Evolutionary conservation across 2,329 filamentous ascomycete species (phyloP), one percentile per base, ranked within the genome.

Genomic region (Claviceps maximensis): DNA sequence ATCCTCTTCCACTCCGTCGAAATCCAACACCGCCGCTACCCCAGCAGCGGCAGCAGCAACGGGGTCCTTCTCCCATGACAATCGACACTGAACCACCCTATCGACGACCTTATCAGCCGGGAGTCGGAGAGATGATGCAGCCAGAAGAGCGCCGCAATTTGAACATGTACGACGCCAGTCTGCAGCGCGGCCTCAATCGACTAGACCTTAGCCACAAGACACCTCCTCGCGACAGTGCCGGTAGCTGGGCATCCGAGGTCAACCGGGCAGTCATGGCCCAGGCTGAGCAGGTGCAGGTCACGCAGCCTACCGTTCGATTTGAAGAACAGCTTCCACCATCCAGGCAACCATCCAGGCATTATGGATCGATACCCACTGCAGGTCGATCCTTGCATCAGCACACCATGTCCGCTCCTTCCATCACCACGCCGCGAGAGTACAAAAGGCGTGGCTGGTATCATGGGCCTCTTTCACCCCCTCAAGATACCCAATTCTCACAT

Each of bases 401-500:
- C 54, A 80, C 79, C 17, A 74, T 80, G 69, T 83, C 79, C 4
- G 79, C 79, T 1, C 79, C 80, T 0, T 71, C 74, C 0, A 69
- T 77, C 36, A 70, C 75, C 10, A 80, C 78, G 0, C 73, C 78
- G 3, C 75, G 80, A 9, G 81, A 80, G 57, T 71, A 71, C 31
- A 87, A 86, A 62, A 77, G 86, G 2, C 82, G 84, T 55, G 86
- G 77, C 1, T 89, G 85, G 84, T 88, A 88, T 60, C 80, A 87
- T 42, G 75, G 75, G 0, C 74, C 75, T 0, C 62, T 68, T 13
- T 62, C 67, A 0, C 61, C 66, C 2, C 68, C 70, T 29, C 44
- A 29, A 15, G 23, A 42, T 6, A 9, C 19, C 3, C 58, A 60
- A 1, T 60, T 58, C 1, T 55, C 60, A 15, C 62, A 64, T 23